Conservation (phyloP, 1,284 basidiomycete species). For the Fistulinella cinereoalba region DNA sequence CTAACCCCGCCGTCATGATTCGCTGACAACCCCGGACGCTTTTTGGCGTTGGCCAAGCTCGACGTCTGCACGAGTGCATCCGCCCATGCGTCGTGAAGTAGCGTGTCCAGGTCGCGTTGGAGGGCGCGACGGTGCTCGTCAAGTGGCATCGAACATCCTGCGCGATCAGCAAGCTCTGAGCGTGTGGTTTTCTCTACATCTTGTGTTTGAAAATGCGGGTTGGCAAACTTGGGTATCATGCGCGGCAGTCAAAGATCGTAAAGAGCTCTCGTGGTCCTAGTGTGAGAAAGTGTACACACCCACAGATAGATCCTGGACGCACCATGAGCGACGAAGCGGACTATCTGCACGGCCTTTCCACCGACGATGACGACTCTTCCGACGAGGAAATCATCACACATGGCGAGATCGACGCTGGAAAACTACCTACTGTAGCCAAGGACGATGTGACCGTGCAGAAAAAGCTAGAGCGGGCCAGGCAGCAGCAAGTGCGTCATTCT, state of each 20-base stretch:
- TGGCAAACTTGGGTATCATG: slow-evolving; percentile 31
- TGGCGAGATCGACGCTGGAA: slow-evolving; percentile 62
- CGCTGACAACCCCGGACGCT: not conserved
- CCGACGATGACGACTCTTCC: slow-evolving; percentile 78
- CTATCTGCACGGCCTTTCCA: slow-evolving; percentile 70
- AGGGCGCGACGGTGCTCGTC: slow-evolving; percentile 13
- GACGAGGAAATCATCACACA: slow-evolving; percentile 71
- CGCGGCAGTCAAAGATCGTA: not conserved
- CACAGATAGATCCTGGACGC: too few relatives aligned
- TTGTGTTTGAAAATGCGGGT: slow-evolving; percentile 25
- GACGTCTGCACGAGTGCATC: slow-evolving; percentile 5
- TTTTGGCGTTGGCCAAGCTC: not conserved
- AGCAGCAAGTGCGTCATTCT: slow-evolving; percentile 61
- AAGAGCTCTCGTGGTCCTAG: too few relatives aligned
- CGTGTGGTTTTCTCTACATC: slow-evolving; percentile 28
- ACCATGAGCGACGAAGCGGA: slow-evolving; percentile 41
- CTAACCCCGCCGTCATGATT: too few relatives aligned
- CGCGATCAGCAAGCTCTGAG: slow-evolving; percentile 17
- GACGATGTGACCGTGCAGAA: slow-evolving; percentile 79
- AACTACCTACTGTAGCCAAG: slow-evolving; percentile 80
- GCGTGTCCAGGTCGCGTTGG: slow-evolving; percentile 20
- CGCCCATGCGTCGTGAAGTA: slow-evolving; percentile 23
- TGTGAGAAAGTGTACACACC: too few relatives aligned
- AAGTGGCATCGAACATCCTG: not conserved
- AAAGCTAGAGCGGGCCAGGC: slow-evolving; percentile 81